phyloP scores from a whole-genome alignment of 2,329 filamentous ascomycete genomes.

The Apiospora rasikravindrae region DNA sequence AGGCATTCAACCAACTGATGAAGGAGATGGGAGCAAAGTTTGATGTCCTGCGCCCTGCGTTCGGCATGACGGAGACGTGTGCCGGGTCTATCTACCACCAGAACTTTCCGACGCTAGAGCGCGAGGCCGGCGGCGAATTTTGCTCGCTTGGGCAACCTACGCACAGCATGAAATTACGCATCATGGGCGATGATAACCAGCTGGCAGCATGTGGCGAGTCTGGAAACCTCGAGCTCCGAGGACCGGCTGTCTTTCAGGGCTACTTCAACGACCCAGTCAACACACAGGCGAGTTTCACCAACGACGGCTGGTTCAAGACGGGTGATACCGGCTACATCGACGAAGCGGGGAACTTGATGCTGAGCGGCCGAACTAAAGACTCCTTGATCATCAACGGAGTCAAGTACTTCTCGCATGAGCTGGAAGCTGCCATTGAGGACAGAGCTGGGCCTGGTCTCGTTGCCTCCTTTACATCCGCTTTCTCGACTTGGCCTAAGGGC shows the following conservation, averaged over 20 bases:
- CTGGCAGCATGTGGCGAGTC: neutral
- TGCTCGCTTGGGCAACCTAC: slow-evolving; percentile 19
- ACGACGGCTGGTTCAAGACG: slow-evolving; percentile 16
- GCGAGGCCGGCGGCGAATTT: neutral
- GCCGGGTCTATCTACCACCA: slow-evolving; percentile 22
- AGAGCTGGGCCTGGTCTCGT: neutral
- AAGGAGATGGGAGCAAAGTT: neutral
- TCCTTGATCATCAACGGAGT: slow-evolving; percentile 17
- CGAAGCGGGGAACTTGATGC: neutral
- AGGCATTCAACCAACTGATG: slow-evolving; percentile 20
- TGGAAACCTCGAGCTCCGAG: slow-evolving; percentile 8
- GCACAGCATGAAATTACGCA: slow-evolving; percentile 12
- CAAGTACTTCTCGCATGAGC: slow-evolving; percentile 20
- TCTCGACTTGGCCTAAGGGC: neutral
- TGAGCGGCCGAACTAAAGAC: slow-evolving; percentile 17
- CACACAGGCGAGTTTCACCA: neutral
- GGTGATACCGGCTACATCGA: slow-evolving; percentile 6
- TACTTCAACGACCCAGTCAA: slow-evolving; percentile 2
- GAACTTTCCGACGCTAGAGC: slow-evolving; percentile 17
- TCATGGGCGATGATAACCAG: neutral
- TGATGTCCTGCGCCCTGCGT: slow-evolving; percentile 20
- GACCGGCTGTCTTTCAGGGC: neutral
- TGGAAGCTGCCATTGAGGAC: neutral
- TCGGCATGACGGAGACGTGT: slow-evolving; percentile 25
- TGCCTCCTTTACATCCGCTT: slow-evolving; percentile 1